phyloP scores from a whole-genome alignment of 805 yeast species.

The Kazachstania africana region DNA sequence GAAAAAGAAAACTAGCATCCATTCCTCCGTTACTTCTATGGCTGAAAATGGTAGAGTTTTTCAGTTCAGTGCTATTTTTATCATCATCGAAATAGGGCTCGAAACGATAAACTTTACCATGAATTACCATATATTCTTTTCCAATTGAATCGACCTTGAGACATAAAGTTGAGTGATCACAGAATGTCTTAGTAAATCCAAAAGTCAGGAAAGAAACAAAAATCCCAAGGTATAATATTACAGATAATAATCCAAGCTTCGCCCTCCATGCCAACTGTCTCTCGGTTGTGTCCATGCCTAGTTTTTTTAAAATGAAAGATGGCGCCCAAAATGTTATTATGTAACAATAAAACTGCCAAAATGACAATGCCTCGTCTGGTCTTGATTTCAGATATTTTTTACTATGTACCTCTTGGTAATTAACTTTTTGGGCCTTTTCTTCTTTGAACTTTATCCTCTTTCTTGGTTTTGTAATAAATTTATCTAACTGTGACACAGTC shows the following conservation, averaged over 20 bases:
- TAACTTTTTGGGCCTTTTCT: too few species aligned
- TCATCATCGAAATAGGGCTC: background rate
- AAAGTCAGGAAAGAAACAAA: constrained; percentile 79
- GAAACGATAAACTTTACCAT: constrained; percentile 57
- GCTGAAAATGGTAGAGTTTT: constrained; percentile 51
- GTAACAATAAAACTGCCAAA: constrained; percentile 78
- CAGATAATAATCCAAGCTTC: constrained; percentile 71
- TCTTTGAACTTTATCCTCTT: too few species aligned
- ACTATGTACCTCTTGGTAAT: too few species aligned
- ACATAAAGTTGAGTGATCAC: constrained; percentile 31
- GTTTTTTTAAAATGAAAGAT: constrained; percentile 39
- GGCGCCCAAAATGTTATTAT: constrained; percentile 89
- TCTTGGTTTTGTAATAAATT: too few species aligned
- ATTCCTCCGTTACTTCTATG: constrained; percentile 81
- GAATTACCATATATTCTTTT: constrained; percentile 35
- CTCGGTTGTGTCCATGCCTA: constrained; percentile 68
- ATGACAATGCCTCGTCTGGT: constrained; percentile 21
- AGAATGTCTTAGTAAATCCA: constrained; percentile 80
- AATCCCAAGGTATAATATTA: constrained; percentile 64
- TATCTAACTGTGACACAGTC: too few species aligned
- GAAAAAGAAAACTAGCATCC: constrained; percentile 78
- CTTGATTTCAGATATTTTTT: background rate
- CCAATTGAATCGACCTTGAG: constrained; percentile 2
- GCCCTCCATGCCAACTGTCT: constrained; percentile 97
- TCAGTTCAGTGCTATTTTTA: background rate